These are phyloP conservation scores for Rosa chinensis DNA, from an alignment of 306 rosid species.

Conservation along the genomic window DNA sequence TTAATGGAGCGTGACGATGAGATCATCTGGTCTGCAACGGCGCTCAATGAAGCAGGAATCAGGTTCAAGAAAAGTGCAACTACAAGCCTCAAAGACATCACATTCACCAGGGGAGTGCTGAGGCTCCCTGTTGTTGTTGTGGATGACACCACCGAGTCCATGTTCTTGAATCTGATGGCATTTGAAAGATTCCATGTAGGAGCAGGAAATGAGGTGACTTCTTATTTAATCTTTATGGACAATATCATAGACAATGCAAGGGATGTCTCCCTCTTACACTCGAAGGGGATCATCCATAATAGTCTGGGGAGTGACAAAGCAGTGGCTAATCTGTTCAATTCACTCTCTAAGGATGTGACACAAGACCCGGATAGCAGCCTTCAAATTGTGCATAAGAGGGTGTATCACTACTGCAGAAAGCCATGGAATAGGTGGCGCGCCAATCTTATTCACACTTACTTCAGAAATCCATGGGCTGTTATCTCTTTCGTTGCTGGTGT, in stretches of 20 bases:
- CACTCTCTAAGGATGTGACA: slow-evolving; percentile 14
- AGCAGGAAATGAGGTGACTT: slow-evolving; percentile 40
- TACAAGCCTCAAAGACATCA: slow-evolving; percentile 33
- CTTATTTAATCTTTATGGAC: slow-evolving; percentile 44
- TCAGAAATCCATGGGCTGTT: slow-evolving; percentile 31
- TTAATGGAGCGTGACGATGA: background rate
- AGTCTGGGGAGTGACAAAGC: slow-evolving; percentile 38
- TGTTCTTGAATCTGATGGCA: slow-evolving; percentile 44
- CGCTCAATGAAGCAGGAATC: slow-evolving; percentile 49
- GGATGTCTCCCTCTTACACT: slow-evolving; percentile 33
- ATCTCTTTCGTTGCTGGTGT: slow-evolving; percentile 14
- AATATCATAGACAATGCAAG: slow-evolving; percentile 33
- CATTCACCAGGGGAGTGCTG: slow-evolving; percentile 27
- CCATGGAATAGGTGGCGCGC: slow-evolving; percentile 24
- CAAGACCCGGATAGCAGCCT: background rate
- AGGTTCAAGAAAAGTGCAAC: slow-evolving; percentile 26
- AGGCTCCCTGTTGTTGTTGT: slow-evolving; percentile 30
- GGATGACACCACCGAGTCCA: slow-evolving; percentile 35
- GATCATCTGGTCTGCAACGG: slow-evolving; percentile 36
- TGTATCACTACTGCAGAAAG: slow-evolving; percentile 10
- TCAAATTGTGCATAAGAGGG: background rate
- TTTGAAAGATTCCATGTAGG: slow-evolving; percentile 45
- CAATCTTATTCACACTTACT: slow-evolving; percentile 19
- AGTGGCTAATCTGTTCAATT: slow-evolving; percentile 23
- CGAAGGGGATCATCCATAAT: slow-evolving; percentile 27